Percentiles rank a stretch among this genome's conserved stretches.
Evolutionary conservation across 371 early-diverging fungal genomes (phyloP).

Genomic region (Rhizopus stolonifer): DNA sequence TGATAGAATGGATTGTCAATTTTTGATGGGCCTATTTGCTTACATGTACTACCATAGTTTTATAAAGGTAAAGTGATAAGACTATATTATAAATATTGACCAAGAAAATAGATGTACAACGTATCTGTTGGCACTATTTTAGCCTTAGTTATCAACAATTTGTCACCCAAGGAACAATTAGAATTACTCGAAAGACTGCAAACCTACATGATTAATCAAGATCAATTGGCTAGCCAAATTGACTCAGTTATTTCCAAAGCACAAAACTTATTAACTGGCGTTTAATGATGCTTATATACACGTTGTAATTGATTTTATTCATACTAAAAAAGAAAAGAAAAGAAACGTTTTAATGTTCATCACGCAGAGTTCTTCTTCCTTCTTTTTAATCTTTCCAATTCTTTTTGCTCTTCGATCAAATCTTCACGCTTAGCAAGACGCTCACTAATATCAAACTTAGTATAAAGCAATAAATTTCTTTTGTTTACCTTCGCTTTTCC

Average conservation of each 20-base stretch:
- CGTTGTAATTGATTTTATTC: neutral
- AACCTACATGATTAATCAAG: constrained; percentile 59
- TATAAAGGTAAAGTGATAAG: constrained; percentile 69
- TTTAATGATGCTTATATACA: neutral
- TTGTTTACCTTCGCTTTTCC: constrained; percentile 55
- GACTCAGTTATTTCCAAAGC: constrained; percentile 29
- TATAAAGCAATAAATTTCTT: neutral
- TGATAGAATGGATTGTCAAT: constrained; percentile 98
- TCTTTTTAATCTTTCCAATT: constrained; percentile 65
- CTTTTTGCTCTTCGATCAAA: constrained; percentile 57
- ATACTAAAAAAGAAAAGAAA: too few species aligned
- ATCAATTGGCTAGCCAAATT: constrained; percentile 23
- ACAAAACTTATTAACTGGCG: constrained; percentile 20
- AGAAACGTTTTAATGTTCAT: neutral
- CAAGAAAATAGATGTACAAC: constrained; percentile 24
- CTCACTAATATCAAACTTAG: constrained; percentile 33
- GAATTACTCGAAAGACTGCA: constrained; percentile 53
- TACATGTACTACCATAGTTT: constrained; percentile 92
- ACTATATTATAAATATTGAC: too few species aligned
- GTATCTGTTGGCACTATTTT: constrained; percentile 54
- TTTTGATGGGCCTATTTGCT: constrained; percentile 95
- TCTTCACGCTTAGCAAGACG: constrained; percentile 56
- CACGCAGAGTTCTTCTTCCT: constrained; percentile 35
- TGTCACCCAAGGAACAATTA: constrained; percentile 50
- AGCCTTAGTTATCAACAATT: constrained; percentile 41